These are phyloP conservation scores for Bryum argenteum DNA, from an alignment of 225 moss, liverwort and hornwort genomes.

Conservation along the genomic window DNA sequence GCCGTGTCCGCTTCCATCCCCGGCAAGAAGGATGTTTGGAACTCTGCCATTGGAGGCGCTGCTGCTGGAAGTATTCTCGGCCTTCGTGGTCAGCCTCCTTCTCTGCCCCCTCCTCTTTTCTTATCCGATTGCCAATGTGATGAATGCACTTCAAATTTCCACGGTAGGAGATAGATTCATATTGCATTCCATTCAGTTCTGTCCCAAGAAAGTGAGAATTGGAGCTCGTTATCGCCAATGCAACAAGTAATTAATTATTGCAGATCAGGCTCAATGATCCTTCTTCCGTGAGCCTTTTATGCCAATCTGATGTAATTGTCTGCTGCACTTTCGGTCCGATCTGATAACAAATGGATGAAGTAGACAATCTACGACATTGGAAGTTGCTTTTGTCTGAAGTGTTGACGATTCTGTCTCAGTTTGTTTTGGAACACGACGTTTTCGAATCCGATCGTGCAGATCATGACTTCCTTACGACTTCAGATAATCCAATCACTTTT, in stretches of 20 bases:
- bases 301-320: neutral
- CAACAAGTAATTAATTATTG: no score
- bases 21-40: constrained; percentile 73
- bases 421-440: constrained; percentile 1
- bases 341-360: no score
- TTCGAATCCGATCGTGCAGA: neutral
- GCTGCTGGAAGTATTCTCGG: constrained; percentile 80
- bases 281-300: neutral
- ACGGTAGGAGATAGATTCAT: neutral
- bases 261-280: neutral
- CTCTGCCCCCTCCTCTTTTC: neutral
- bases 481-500: neutral
- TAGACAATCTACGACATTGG: neutral
- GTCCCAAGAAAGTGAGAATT: neutral
- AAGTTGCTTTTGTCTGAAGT: neutral
- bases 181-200: neutral
- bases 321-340: no score
- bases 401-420: neutral
- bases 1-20: constrained; percentile 57
- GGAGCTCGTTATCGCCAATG: no score
- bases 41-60: constrained; percentile 73
- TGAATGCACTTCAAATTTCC: neutral
- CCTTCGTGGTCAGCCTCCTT: constrained; percentile 49
- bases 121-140: neutral
- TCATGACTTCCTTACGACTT: neutral